Evolutionary conservation across 2,329 filamentous ascomycete species (phyloP).

Genomic region (Didymella keratinophila): DNA sequence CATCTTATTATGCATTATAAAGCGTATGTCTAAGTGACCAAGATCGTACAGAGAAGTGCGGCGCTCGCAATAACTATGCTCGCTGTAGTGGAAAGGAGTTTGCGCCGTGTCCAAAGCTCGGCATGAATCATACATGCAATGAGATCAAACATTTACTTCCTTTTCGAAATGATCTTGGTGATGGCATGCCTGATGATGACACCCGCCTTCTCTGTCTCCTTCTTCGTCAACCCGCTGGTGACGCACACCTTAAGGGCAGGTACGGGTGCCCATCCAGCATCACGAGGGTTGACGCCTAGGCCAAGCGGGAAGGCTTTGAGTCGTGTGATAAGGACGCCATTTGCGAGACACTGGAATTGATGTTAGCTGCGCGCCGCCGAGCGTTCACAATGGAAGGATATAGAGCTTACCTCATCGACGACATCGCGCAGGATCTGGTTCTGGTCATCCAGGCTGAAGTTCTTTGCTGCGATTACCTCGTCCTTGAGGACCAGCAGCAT

Average conservation of each 20-base stretch:
- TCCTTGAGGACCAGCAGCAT: constrained; percentile 84
- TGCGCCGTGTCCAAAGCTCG: background rate
- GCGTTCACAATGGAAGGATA: too few relatives aligned
- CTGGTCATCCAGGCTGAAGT: constrained; percentile 76
- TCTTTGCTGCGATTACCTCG: constrained; percentile 76
- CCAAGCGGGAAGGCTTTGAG: constrained; percentile 75
- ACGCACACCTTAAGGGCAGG: constrained; percentile 92
- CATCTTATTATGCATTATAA: constrained; percentile 23
- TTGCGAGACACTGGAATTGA: constrained; percentile 86
- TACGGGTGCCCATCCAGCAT: constrained; percentile 71
- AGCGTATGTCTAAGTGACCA: constrained; percentile 5
- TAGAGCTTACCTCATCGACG: constrained; percentile 83
- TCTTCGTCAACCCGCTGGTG: constrained; percentile 85
- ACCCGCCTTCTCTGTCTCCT: constrained; percentile 95
- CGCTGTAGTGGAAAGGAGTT: background rate
- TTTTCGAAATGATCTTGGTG: constrained; percentile 81
- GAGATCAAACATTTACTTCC: too few relatives aligned
- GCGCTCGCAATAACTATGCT: constrained; percentile 5
- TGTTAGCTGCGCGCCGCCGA: too few relatives aligned
- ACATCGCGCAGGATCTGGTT: constrained; percentile 86
- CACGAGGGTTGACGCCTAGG: constrained; percentile 69
- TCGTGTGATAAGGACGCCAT: constrained; percentile 87
- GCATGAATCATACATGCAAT: constrained; percentile 12
- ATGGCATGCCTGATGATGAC: constrained; percentile 88
- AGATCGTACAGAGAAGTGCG: constrained; percentile 7